These are phyloP conservation scores for Hypericum perforatum DNA, from an alignment of 345 rosid genomes.

Conservation along the genomic window DNA sequence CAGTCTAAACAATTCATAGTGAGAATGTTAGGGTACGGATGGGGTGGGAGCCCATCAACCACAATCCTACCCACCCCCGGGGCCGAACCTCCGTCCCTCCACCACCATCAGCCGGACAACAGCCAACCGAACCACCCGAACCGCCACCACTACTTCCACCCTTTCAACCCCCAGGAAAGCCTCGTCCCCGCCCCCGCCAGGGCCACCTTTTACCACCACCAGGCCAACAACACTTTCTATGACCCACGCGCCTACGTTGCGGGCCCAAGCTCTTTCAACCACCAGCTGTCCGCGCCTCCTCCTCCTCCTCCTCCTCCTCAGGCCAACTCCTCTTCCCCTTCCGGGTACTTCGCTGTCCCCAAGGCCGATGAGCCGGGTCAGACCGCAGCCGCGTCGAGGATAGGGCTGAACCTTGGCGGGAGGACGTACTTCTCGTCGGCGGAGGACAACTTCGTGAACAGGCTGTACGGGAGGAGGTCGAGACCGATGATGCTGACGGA, in stretches of 20 bases:
- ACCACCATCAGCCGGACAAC: constrained; percentile 45
- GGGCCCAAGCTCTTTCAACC: constrained; percentile 29
- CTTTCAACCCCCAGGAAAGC: constrained; percentile 10
- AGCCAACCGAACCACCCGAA: constrained; percentile 26
- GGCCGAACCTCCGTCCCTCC: constrained; percentile 19
- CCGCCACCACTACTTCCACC: constrained; percentile 23
- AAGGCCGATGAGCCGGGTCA: constrained; percentile 46
- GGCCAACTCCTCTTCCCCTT: no score
- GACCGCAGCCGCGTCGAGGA: constrained; percentile 44
- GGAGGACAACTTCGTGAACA: constrained; percentile 79
- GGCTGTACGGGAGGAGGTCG: constrained; percentile 54
- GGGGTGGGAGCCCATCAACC: constrained; percentile 52
- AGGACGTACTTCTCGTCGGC: constrained; percentile 87
- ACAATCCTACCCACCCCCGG: constrained; percentile 26
- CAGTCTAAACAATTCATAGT: background rate
- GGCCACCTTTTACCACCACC: constrained; percentile 14
- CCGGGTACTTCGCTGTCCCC: constrained; percentile 44
- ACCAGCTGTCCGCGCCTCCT: constrained; percentile 33
- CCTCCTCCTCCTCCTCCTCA: constrained; percentile 12
- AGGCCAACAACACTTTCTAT: constrained; percentile 25
- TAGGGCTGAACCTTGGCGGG: constrained; percentile 85
- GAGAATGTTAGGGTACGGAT: constrained; percentile 77
- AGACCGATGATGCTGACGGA: constrained; percentile 20
- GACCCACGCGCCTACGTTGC: constrained; percentile 44
- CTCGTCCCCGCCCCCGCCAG: constrained; percentile 6